Conservation (phyloP, 1,139 yeast species). For the Candida frijolesensis region DNA sequence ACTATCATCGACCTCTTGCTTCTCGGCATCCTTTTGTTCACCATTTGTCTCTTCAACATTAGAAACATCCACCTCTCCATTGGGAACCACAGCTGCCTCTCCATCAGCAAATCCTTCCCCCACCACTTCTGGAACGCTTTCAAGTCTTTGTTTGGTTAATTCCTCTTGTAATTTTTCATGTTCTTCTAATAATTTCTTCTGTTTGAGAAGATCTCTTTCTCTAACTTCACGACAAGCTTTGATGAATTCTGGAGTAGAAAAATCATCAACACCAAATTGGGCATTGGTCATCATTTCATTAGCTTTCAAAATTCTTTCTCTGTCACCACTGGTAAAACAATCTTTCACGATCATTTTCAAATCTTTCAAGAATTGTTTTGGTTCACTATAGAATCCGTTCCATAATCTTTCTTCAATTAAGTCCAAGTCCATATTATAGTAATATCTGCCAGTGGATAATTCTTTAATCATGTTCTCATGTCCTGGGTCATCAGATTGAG, state of each 20-base stretch:
- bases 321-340: constrained; percentile 71
- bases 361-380: constrained; percentile 84
- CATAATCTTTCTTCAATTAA: constrained; percentile 92
- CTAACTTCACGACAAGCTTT: constrained; percentile 77
- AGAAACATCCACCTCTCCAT: neutral
- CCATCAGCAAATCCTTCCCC: neutral
- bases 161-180: constrained; percentile 31
- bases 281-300: constrained; percentile 97
- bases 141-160: constrained; percentile 23
- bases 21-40: neutral
- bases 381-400: constrained; percentile 96
- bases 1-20: neutral
- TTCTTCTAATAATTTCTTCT: constrained; percentile 47
- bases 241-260: constrained; percentile 70
- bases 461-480: constrained; percentile 75
- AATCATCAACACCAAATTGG: constrained; percentile 92
- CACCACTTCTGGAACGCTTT: neutral
- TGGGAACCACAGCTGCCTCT: neutral
- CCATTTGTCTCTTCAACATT: neutral
- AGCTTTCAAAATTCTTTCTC: constrained; percentile 85
- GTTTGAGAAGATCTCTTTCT: constrained; percentile 64
- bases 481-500: constrained; percentile 53
- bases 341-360: constrained; percentile 83
- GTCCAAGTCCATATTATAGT: constrained; percentile 88
- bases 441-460: constrained; percentile 68